Base-by-base conservation (phyloP, 805 yeast genomes). In the Candida sithepensis region DNA sequence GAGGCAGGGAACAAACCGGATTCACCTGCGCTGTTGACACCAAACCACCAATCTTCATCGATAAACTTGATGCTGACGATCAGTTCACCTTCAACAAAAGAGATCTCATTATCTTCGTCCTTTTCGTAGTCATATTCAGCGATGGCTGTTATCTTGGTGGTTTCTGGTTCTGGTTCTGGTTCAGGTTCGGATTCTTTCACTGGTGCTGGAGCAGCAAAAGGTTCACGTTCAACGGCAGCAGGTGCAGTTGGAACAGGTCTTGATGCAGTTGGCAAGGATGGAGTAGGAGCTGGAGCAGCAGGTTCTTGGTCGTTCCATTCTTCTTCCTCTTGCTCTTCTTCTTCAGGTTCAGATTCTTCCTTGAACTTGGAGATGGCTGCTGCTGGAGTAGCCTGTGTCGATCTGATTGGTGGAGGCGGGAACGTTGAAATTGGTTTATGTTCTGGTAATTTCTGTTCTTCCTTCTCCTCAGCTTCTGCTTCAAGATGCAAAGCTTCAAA, bases 91-190 rank as follows among this genome's bases (percentile, higher is more conserved):
- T 83, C 91, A 18, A 54, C 69, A 42, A 87, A 78, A 0, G 74
- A 74, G 44, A 87, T 78, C 63, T 87, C 95, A 57, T 86, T 84
- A 46, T 84, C 91, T 58, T 85, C 95, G 51, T 80, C 88, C 58
- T 81, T 79, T 54, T 73, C 83, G 54, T 84, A 85, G 50, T 85
- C 94, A 64, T 89, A 94, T 60, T 83, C 85, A 4, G 94, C 98
- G 50, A 79, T 64, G 2, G 97, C 99, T 12, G 14, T 23, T 44
- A 39, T 44, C 7, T 13, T 19, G 30, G 73, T 65, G 19, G 54
- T 44, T 20, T 37, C 50, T 32, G 62, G 51, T 18, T 55, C 55
- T 14, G 54, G 53, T 45, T 53, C 59, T 32, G 37, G 43, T 24
- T 39, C 57, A 23, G 64, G 52, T 39, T 50, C 64, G 46, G 47